Evolutionary conservation across 345 rosid species (phyloP), one percentile per base, ranked within the genome.

Genomic region (Rhizophora mangle): DNA sequence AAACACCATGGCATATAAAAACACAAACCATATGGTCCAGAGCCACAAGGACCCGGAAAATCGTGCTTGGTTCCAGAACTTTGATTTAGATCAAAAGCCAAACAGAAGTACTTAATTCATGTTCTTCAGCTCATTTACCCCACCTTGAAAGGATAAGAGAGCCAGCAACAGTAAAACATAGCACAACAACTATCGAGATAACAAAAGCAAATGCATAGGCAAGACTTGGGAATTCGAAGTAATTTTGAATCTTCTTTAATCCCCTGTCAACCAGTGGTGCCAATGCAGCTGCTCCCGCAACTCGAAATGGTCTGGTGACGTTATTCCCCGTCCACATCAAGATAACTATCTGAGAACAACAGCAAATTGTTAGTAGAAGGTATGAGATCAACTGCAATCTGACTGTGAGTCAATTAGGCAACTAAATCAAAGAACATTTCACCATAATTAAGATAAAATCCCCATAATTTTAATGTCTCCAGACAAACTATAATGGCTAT

Each of bases 311-410:
- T 65, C 82, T 73, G 6, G 74, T 82, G 29, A 82, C 34, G 22
- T 81, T 74, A 72, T 82, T 84, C 51, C 84, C 84, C 0, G 78
- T 73, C 85, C 84, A 82, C 85, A 77, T 79, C 71, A 84, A 62
- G 36, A 84, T 74, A 6, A 74, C 76, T 67, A 81, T 79, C 81
- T 83, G 80, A 53, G 32, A 67, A 26, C 32, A 66, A 37, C 39
- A 26, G 36, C 31, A 52, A 19, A 2, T 34, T 36, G 53, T 51
- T 49, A 51, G 29, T 16, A 29, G 13, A 49, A 51, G 43, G 29
- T 20, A 22, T 49, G 27, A 7, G 8, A 39, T 39, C 16, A 11
- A 39, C 10, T 39, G 47, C 16, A 10, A 34, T 8, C 37, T 34
- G 37, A 34, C 2, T 34, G 10, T 34, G 37, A 34, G 37, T 34